Conservation (phyloP, 352 stramenopile species). For the Phytophthora chlamydospora region DNA sequence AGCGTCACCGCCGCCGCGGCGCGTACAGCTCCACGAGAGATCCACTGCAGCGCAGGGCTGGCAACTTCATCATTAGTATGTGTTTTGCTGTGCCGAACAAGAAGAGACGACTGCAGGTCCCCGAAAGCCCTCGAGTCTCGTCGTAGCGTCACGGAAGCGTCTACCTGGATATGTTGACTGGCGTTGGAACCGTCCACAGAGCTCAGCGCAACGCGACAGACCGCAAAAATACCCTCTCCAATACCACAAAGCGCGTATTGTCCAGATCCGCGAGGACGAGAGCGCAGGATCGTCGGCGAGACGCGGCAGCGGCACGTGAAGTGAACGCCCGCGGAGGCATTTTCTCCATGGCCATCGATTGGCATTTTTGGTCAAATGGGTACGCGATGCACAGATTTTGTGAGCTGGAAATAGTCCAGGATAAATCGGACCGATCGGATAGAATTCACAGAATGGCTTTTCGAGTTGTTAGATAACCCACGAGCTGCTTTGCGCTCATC, state of each 20-base stretch:
- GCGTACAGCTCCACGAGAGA: conserved; percentile 48
- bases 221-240: conserved; percentile 16
- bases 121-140: conserved; percentile 21
- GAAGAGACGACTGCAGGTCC: conserved; percentile 32
- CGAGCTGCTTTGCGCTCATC: too few species aligned
- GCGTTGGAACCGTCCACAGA: conserved; percentile 1
- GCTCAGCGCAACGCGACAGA: conserved; percentile 57
- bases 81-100: conserved; percentile 5
- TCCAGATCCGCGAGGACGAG: conserved; percentile 36
- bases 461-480: too few species aligned
- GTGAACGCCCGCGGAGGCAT: conserved; percentile 34
- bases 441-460: background rate
- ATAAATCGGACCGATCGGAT: background rate
- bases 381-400: background rate
- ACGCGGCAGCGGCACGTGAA: conserved; percentile 72
- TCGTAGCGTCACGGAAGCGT: conserved; percentile 42
- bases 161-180: conserved; percentile 2
- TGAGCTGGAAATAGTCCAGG: too few species aligned
- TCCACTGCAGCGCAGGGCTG: conserved; percentile 41
- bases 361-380: conserved; percentile 26
- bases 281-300: conserved; percentile 36
- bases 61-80: background rate
- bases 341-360: conserved; percentile 14
- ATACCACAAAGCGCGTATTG: conserved; percentile 44
- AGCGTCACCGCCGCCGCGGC: conserved; percentile 59